Base-by-base conservation (phyloP, 2,329 filamentous ascomycete genomes). In the Nothophaeocryptopus gaeumannii region DNA sequence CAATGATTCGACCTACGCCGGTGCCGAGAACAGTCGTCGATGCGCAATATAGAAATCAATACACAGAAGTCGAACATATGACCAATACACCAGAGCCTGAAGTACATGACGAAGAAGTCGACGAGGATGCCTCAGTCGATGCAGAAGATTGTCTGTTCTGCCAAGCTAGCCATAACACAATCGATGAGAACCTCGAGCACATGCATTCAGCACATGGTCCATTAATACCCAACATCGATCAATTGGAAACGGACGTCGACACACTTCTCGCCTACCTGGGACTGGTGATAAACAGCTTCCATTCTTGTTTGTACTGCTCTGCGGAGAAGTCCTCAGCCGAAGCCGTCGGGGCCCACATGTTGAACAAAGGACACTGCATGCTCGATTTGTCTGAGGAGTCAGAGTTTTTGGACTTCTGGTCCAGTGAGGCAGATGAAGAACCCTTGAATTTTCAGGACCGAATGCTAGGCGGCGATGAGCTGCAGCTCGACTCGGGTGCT, bases 281-380 rank as follows among this genome's bases (percentile, higher is more conserved):
- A 45, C 67, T 78, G 8, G 62, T 81, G 14, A 73, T 81, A 11
- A 73, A 67, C 14, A 70, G 62, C 0, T 79, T 77, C 46, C 66
- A 67, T 13, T 76, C 80, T 60, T 82, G 79, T 50, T 66, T 81
- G 33, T 71, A 68, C 14, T 81, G 78, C 54, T 74, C 74, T 1
- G 74, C 68, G 11, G 62, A 71, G 33, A 69, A 74, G 30, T 60
- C 62, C 0, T 76, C 72, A 0, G 64, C 67, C 0, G 66, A 75
- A 42, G 78, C 71, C 0, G 72, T 74, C 0, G 75, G 77, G 53
- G 75, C 78, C 32, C 79, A 80, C 46, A 80, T 79, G 77, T 56
- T 64, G 0, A 69, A 64, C 2, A 78, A 75, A 40, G 72, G 74
- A 0, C 76, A 80, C 49, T 79, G 77, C 56, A 69, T 54, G 43